Evolutionary conservation across 2,329 filamentous ascomycete species (phyloP).

Genomic region (Fusarium coicis): DNA sequence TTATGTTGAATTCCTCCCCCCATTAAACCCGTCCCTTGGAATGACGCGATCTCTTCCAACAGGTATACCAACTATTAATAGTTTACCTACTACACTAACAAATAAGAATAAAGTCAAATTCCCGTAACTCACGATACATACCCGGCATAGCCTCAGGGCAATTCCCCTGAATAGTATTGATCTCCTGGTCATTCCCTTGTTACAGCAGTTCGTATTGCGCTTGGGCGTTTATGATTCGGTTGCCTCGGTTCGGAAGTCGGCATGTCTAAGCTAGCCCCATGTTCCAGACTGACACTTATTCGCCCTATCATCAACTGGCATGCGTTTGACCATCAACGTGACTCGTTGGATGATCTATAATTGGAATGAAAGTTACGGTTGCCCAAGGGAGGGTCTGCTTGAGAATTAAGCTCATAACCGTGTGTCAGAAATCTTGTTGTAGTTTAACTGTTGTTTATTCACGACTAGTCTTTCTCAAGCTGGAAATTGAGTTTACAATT

Average conservation of each 20-base stretch:
- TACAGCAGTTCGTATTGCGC: not conserved
- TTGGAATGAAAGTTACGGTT: not conserved
- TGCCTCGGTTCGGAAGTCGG: not conserved
- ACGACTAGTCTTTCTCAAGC: no score
- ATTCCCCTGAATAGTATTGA: not conserved
- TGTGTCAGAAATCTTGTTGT: no score
- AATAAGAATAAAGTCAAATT: no score
- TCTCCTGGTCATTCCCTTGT: not conserved
- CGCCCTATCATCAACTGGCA: not conserved
- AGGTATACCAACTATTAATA: accelerated
- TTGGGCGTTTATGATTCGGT: not conserved
- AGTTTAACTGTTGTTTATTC: not conserved
- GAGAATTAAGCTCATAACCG: not conserved
- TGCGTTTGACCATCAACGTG: not conserved
- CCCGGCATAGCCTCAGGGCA: accelerated
- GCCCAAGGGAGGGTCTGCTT: not conserved
- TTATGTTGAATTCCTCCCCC: accelerated
- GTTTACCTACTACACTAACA: accelerated
- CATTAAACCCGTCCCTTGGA: accelerated
- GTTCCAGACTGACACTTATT: not conserved
- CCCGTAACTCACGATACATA: no score
- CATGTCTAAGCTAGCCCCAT: not conserved
- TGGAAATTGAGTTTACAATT: no score
- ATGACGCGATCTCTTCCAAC: accelerated
- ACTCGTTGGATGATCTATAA: not conserved